Percentiles rank a stretch among this genome's conserved stretches.
phyloP scores from a whole-genome alignment of 345 rosid genomes.

The Boechera stricta region DNA sequence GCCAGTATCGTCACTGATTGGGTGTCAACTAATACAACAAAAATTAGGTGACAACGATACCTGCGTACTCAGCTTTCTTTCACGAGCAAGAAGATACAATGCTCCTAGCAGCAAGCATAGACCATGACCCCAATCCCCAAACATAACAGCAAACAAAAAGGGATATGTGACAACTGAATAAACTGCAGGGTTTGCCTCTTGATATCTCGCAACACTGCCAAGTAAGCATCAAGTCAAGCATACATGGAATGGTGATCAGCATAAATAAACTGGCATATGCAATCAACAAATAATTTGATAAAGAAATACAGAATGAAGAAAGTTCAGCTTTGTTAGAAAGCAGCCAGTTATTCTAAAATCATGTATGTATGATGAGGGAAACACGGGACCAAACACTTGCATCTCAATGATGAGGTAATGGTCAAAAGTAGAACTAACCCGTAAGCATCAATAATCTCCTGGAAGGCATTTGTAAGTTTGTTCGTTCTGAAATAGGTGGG shows the following conservation, averaged over 20 bases:
- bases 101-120: conserved; percentile 95
- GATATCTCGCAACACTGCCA: conserved; percentile 95
- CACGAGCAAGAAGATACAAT: conserved; percentile 81
- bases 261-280: conserved; percentile 21
- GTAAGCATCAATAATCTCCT: conserved; percentile 98
- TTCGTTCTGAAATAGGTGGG: conserved; percentile 95
- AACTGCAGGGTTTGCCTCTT: conserved; percentile 97
- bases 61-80: conserved; percentile 78
- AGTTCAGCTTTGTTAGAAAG: conserved; percentile 15
- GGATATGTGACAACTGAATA: conserved; percentile 90
- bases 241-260: conserved; percentile 28
- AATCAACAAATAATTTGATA: conserved; percentile 33
- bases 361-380: conserved; percentile 16
- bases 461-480: conserved; percentile 83
- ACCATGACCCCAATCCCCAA: conserved; percentile 99
- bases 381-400: conserved; percentile 12
- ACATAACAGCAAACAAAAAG: conserved; percentile 98
- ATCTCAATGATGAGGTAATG: conserved; percentile 11
- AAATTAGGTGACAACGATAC: conserved; percentile 48
- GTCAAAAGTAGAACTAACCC: conserved; percentile 64
- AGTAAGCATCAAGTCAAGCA: conserved; percentile 46
- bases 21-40: conserved; percentile 18
- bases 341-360: conserved; percentile 15
- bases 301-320: background rate
- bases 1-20: background rate